A percentile compares a stretch with the other conserved stretches of the same genome.
phyloP scores from a whole-genome alignment of 1,284 basidiomycete genomes.

The Ceratobasidium sp. region DNA sequence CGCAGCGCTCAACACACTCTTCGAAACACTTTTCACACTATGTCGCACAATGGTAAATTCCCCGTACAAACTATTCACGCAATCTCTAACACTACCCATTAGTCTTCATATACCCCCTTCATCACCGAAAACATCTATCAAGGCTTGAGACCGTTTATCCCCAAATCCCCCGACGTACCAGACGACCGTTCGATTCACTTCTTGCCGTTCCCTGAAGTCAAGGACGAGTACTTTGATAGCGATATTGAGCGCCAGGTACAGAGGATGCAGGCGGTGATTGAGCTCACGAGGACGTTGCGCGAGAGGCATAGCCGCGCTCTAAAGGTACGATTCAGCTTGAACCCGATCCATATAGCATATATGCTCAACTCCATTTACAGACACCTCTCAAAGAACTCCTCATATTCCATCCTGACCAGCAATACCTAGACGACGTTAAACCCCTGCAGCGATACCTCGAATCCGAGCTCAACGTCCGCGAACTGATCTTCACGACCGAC shows the following conservation, averaged over 20 bases:
- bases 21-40: conserved; percentile 95
- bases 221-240: conserved; percentile 96
- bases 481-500: conserved; percentile 90
- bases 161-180: conserved; percentile 74
- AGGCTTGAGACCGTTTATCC: conserved; percentile 87
- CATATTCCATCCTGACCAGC: conserved; percentile 91
- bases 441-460: conserved; percentile 91
- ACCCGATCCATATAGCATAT: neutral
- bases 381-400: conserved; percentile 94
- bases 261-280: conserved; percentile 95
- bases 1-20: conserved; percentile 93
- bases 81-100: conserved; percentile 17
- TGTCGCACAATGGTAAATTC: conserved; percentile 90
- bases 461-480: conserved; percentile 96
- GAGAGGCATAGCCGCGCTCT: conserved; percentile 91
- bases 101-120: conserved; percentile 99
- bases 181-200: conserved; percentile 96
- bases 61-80: no score
- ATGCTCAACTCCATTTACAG: conserved; percentile 60
- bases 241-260: conserved; percentile 96
- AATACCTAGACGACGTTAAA: conserved; percentile 90
- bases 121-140: conserved; percentile 98
- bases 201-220: conserved; percentile 92
- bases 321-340: conserved; percentile 72
- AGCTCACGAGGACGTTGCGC: conserved; percentile 90